Evolutionary conservation across 73 alveolate species (phyloP), one percentile per base, ranked within the genome.

Genomic region (Effrenium voratum): DNA sequence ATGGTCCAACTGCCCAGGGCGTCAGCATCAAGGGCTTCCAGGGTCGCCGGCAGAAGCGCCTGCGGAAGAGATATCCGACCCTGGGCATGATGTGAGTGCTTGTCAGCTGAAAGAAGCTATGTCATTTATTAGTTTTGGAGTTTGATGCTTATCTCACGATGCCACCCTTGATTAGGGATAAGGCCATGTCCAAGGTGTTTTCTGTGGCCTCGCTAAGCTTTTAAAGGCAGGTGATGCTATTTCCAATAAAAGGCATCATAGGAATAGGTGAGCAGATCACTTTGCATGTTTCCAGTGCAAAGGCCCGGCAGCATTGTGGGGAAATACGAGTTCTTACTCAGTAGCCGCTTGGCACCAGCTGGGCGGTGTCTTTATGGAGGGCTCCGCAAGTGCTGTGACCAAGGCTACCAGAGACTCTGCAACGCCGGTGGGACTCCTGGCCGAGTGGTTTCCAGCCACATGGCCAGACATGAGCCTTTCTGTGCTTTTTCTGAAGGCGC

Each of bases 231-330:
- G n/a, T n/a, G n/a, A n/a, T n/a, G n/a, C n/a, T n/a, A n/a, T n/a
- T n/a, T n/a, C n/a, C n/a, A n/a, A n/a, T n/a, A n/a, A n/a, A n/a
- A n/a, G n/a, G n/a, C n/a, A n/a, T n/a, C n/a, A n/a, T 52, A 8
- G 8, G 63, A 52, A 5, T 6, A 28, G 76, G 38, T 63, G 76
- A 19, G 38, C 41, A 63, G 41, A 28, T 13, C 38, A 4, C 76
- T 63, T 63, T 28, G 5, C 41, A 5, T 13, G 38, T 15, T 63
- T 5, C 10, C 38, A 13, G 38, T 5, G 32, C 76, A 13, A 46
- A 90, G 97, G 97, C 97, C 97, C 28, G 97, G 97, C 43, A 90
- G 97, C 87, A 66, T 75, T 34, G 87, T 90, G 19, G 97, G 97
- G n/a, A 90, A 66, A 47, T 87, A 90, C 63, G 97, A 90, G 66